phyloP scores from a whole-genome alignment of 768 basidiomycete genomes.

The Boletellus ananiceps region DNA sequence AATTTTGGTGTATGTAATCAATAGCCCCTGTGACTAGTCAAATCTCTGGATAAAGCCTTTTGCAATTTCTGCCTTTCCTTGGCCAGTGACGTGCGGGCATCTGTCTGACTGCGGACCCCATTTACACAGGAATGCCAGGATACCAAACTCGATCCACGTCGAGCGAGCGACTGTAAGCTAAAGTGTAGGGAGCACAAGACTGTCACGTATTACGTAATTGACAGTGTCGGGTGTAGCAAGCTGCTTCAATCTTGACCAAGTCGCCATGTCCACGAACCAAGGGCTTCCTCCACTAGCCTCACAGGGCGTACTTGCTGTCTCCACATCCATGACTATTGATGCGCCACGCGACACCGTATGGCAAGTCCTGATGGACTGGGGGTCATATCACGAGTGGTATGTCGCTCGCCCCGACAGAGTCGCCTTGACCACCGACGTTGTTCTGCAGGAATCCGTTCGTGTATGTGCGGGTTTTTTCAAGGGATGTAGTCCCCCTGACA shows the following conservation, averaged over 20 bases:
- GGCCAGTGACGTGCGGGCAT: too few relatives aligned
- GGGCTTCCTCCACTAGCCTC: conserved; percentile 38
- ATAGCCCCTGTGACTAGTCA: not conserved
- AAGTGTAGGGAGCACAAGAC: too few relatives aligned
- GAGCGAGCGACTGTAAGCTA: too few relatives aligned
- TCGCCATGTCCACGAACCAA: not conserved
- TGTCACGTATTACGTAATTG: too few relatives aligned
- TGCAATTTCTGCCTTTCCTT: too few relatives aligned
- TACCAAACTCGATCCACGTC: too few relatives aligned
- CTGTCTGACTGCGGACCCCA: too few relatives aligned
- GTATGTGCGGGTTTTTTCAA: conserved; percentile 34
- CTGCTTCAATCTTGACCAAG: not conserved
- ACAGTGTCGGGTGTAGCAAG: too few relatives aligned
- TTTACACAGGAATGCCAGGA: too few relatives aligned
- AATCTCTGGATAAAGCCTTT: too few relatives aligned
- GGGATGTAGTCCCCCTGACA: not conserved
- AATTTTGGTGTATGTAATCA: conserved; percentile 9
- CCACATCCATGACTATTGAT: conserved; percentile 49
- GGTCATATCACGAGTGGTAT: conserved; percentile 59
- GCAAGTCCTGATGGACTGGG: conserved; percentile 56
- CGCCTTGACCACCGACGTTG: not conserved
- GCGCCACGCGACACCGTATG: conserved; percentile 61
- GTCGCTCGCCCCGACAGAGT: conserved; percentile 9
- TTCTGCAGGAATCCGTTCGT: conserved; percentile 62
- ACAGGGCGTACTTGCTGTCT: conserved; percentile 44